Base-by-base conservation (phyloP, 208 protist species). In the Leishmania braziliensis region DNA sequence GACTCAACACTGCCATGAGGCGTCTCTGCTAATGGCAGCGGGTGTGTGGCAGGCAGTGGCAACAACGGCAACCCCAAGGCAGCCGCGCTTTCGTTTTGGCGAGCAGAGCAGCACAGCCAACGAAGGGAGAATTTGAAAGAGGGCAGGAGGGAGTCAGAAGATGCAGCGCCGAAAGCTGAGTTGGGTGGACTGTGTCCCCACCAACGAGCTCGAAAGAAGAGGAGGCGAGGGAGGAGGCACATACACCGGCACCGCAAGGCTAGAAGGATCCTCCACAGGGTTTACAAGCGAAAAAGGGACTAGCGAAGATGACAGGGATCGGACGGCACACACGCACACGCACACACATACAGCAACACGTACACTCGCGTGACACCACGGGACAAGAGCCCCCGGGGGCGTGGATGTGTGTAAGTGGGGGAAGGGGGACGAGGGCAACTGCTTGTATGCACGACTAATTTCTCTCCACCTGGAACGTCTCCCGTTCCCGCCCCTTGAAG, bases 401-500 rank as follows among this genome's bases (percentile, higher is more conserved):
- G 20, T n/a, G 71, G n/a, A 43, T 76, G 48, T 53, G 46, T 18
- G 39, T 5, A 50, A 29, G 20, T 70, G 75, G 29, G 36, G 26
- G 18, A 36, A 0, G 72, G 54, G 29, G 56, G 53, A 53, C 76
- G 39, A 50, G 69, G 56, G 62, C 54, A n/a, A 80, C 9, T 6
- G 33, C 36, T 58, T 12, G 36, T 23, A 73, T 33, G 26, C 65
- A 73, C n/a, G 10, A 65, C 73, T 80, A 84, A 62, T 89, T 86
- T 46, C 84, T 87, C 65, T 96, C 93, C 58, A 95, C 84, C 78
- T 95, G 87, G 75, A 95, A 95, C 33, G 90, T 91, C 79, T 97
- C 93, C 51, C 89, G 83, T 80, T 97, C 93, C 43, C 86, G 87
- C 10, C 92, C 92, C 68, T 92, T 91, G 80, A 95, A 97, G 71